These are phyloP conservation scores for Vaccinium vitisidaea DNA, from an alignment of 148 eudicot species.

Conservation along the genomic window DNA sequence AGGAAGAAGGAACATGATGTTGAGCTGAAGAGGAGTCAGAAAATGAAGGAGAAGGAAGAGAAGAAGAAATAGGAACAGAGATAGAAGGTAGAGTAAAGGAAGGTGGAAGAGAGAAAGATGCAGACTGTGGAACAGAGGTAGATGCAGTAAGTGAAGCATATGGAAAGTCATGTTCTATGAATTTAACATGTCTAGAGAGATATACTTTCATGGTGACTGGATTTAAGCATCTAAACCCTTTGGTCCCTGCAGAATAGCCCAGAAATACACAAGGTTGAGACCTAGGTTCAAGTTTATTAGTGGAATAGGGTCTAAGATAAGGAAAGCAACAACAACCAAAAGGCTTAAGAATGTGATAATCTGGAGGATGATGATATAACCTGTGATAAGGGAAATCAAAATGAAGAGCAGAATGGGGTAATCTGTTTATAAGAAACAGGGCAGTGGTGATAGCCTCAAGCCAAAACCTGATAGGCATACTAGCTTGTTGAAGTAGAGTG, in stretches of 20 bases:
- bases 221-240: background rate
- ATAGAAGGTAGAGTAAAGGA: too few relatives aligned
- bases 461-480: background rate
- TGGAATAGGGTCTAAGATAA: background rate
- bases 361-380: background rate
- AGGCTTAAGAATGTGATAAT: background rate
- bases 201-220: background rate
- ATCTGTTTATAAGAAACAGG: background rate
- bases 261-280: background rate
- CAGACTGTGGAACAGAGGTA: background rate
- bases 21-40: accelerated
- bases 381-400: background rate
- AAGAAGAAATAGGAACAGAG: too few relatives aligned
- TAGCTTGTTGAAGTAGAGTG: background rate
- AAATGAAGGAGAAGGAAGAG: background rate
- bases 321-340: background rate
- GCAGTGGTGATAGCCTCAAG: background rate
- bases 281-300: background rate
- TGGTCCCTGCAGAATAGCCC: background rate
- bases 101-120: background rate
- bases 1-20: background rate
- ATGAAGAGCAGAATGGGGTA: background rate
- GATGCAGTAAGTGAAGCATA: background rate
- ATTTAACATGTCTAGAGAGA: background rate
- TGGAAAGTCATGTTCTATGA: background rate